Evolutionary conservation across 2,329 filamentous ascomycete genomes (phyloP).

Genomic region (Hypoxylon sp.): DNA sequence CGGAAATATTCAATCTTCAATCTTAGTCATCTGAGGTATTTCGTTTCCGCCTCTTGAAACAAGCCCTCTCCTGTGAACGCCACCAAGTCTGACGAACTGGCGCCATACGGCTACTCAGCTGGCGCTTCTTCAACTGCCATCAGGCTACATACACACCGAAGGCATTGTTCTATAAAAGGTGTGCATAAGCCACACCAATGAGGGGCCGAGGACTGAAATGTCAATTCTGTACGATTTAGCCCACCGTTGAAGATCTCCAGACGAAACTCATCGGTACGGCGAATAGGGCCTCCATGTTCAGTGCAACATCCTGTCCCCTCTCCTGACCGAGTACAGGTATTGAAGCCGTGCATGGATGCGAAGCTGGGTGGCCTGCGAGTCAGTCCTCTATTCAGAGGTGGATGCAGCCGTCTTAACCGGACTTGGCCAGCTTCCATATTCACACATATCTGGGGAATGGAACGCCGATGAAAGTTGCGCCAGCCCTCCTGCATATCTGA

Average conservation of each 20-base stretch:
- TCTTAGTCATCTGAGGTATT: constrained; percentile 3
- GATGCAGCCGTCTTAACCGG: constrained; percentile 43
- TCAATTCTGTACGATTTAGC: constrained; percentile 38
- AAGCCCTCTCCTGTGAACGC: constrained; percentile 18
- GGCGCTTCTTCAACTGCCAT: constrained; percentile 2
- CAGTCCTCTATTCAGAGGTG: constrained; percentile 32
- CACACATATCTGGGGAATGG: constrained; percentile 45
- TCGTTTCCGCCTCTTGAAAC: constrained; percentile 27
- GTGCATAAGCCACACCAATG: constrained; percentile 39
- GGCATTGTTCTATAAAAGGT: constrained; percentile 31
- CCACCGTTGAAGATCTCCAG: constrained; percentile 39
- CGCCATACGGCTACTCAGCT: constrained; percentile 14
- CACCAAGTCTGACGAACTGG: constrained; percentile 18
- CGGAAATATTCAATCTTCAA: constrained; percentile 7
- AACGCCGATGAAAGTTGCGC: constrained; percentile 46
- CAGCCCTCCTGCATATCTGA: constrained; percentile 50
- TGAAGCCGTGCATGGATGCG: constrained; percentile 33
- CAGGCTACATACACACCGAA: constrained; percentile 33
- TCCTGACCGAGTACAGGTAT: constrained; percentile 39
- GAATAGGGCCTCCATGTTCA: constrained; percentile 40
- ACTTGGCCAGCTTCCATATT: constrained; percentile 44
- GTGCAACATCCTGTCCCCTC: constrained; percentile 32
- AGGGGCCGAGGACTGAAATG: constrained; percentile 28
- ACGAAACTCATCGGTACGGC: constrained; percentile 32
- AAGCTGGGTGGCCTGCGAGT: constrained; percentile 34